phyloP scores from a whole-genome alignment of 371 early-diverging fungal species.

The Thermomucor indicae-seudaticae region DNA sequence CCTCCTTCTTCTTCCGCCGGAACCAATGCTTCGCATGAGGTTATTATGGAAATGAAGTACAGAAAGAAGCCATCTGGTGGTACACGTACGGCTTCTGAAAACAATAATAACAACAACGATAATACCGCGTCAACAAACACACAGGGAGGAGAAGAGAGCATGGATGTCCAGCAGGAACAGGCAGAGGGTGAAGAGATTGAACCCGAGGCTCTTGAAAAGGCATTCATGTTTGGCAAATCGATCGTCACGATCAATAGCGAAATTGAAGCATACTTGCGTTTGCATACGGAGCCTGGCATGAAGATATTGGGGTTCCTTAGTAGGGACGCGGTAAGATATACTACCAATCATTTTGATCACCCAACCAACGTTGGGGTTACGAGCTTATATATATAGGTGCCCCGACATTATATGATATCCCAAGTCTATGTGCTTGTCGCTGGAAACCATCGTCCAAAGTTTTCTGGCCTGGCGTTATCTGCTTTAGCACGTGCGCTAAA shows the following conservation, averaged over 20 bases:
- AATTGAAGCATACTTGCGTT: slow-evolving; percentile 55
- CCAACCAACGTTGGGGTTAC: too few species aligned
- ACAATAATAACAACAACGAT: background rate
- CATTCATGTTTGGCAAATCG: slow-evolving; percentile 67
- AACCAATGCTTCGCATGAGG: slow-evolving; percentile 34
- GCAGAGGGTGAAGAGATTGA: slow-evolving; percentile 21
- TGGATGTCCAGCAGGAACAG: slow-evolving; percentile 9
- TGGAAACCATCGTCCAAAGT: slow-evolving; percentile 2
- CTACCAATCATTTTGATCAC: background rate
- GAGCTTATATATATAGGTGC: slow-evolving; percentile 42
- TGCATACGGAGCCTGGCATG: slow-evolving; percentile 56
- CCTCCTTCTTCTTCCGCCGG: slow-evolving; percentile 2
- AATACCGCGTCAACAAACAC: slow-evolving; percentile 2
- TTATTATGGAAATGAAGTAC: slow-evolving; percentile 44
- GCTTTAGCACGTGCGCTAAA: slow-evolving; percentile 54
- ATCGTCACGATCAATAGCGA: slow-evolving; percentile 57
- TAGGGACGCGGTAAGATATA: slow-evolving; percentile 23
- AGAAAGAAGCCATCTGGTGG: slow-evolving; percentile 14
- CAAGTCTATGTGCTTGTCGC: slow-evolving; percentile 52
- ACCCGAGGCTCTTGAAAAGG: slow-evolving; percentile 25
- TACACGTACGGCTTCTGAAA: slow-evolving; percentile 3
- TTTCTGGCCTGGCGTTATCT: slow-evolving; percentile 40
- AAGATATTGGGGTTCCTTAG: slow-evolving; percentile 56
- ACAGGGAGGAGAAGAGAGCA: slow-evolving; percentile 16
- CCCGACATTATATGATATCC: slow-evolving; percentile 52